Base-by-base conservation (phyloP, 2,329 filamentous ascomycete genomes). In the Sporothrix brasiliensis region DNA sequence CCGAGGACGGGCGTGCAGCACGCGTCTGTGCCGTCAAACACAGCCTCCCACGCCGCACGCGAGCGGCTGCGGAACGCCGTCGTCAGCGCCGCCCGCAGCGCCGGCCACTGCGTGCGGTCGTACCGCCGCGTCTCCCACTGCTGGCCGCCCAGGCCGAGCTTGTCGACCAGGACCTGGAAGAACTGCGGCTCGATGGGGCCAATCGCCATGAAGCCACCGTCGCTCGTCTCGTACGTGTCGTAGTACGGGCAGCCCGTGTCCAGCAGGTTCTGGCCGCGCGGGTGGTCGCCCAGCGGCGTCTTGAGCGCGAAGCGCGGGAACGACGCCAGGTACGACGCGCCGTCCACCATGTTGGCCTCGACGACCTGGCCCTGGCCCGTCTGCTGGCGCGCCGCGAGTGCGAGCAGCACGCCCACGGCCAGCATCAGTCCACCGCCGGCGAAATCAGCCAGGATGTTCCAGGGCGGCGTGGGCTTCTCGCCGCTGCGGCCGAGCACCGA, bases 261-360 rank as follows among this genome's bases (percentile, higher is more conserved):
- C 61, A 98, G 81, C 70, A 90, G 75, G 79, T 97, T 97, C 69
- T 85, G 84, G 0, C 94, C 94, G 65, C 94, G 83, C 34, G 87
- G 84, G 3, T 79, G 79, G 74, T 82, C 78, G 83, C 92, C 94
- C 52, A 89, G 77, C 0, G 86, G 84, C 7, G 83, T 89, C 77
- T 90, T 89, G 72, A 85, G 83, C 39, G 84, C 83, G 72, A 96
- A 82, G 47, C 94, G 85, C 67, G 92, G 90, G 81, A 94, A 94
- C 0, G 89, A 91, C 1, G 90, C 89, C 34, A 98, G 81, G 79
- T 94, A 94, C 49, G 89, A 87, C 27, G 87, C 88, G 10, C 94
- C 94, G 81, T 98, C 94, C 14, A 97, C 94, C 94, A 98, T 98
- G 79, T 97, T 97, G 19, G 92, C 92, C 81, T 97, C 93, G 10